Conservation (phyloP, 768 basidiomycete genomes). For the Boletus vermiculosoides region DNA sequence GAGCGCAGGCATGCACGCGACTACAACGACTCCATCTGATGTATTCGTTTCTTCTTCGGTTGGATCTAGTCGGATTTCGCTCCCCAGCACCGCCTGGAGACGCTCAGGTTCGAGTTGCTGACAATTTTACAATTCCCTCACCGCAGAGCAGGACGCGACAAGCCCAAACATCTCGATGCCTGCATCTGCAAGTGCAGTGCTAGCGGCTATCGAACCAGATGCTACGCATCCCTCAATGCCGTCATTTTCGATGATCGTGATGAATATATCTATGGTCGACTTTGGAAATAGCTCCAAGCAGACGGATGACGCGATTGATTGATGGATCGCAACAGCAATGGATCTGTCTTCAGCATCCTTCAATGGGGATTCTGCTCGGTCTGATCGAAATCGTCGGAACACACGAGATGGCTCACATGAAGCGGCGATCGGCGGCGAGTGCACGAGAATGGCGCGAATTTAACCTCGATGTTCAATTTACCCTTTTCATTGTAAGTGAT, state of each 20-base stretch:
- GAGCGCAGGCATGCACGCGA: slow-evolving; percentile 88
- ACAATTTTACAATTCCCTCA: slow-evolving; percentile 34
- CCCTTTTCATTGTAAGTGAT: slow-evolving; percentile 84
- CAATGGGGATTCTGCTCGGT: slow-evolving; percentile 5
- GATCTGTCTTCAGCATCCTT: slow-evolving; percentile 95
- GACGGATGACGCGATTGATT: slow-evolving; percentile 80
- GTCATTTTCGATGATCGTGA: slow-evolving; percentile 90
- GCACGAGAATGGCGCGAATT: slow-evolving; percentile 94
- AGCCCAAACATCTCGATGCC: slow-evolving; percentile 90
- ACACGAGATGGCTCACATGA: slow-evolving; percentile 54
- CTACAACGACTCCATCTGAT: slow-evolving; percentile 65
- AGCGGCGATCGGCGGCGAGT: slow-evolving; percentile 74
- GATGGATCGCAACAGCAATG: slow-evolving; percentile 78
- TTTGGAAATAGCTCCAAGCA: slow-evolving; percentile 92
- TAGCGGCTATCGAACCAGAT: slow-evolving; percentile 82
- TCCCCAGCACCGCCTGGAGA: slow-evolving; percentile 52
- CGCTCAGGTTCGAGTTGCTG: slow-evolving; percentile 4
- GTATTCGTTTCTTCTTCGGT: slow-evolving; percentile 59
- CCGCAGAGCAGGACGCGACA: slow-evolving; percentile 80
- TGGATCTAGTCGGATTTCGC: slow-evolving; percentile 78
- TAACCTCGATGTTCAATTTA: slow-evolving; percentile 90
- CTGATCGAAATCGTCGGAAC: neutral
- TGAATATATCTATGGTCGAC: slow-evolving; percentile 87
- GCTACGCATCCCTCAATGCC: slow-evolving; percentile 88
- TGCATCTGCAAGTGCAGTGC: slow-evolving; percentile 88